A percentile compares a stretch with the other conserved stretches of the same genome.
These are phyloP conservation scores for Moricandia moricandioides DNA, from an alignment of 345 rosid genomes.

Conservation along the genomic window DNA sequence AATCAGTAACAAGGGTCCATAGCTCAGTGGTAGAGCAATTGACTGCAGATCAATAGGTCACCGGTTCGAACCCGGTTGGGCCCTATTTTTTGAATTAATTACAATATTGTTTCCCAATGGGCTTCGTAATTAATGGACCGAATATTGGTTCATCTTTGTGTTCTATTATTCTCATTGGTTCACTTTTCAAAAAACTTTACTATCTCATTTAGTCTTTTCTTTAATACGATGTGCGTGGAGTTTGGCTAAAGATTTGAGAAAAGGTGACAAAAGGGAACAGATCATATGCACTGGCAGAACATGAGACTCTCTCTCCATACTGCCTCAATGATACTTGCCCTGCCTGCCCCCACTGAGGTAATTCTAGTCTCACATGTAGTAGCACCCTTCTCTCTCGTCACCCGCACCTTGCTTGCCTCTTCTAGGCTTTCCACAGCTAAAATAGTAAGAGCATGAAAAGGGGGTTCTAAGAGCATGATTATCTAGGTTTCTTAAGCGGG, in stretches of 20 bases:
- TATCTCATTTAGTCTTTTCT: too few species aligned
- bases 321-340: slow-evolving; percentile 36
- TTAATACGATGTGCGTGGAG: too few species aligned
- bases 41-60: slow-evolving; percentile 90
- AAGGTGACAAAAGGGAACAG: slow-evolving; percentile 20
- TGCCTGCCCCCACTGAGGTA: slow-evolving; percentile 14
- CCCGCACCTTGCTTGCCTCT: slow-evolving; percentile 28
- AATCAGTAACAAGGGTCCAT: slow-evolving; percentile 60
- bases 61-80: slow-evolving; percentile 58
- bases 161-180: too few species aligned
- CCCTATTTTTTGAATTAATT: background rate
- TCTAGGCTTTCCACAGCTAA: background rate
- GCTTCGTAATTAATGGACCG: background rate
- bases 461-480: too few species aligned
- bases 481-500: too few species aligned
- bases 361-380: slow-evolving; percentile 25
- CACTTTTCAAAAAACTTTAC: too few species aligned
- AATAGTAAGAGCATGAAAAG: too few species aligned
- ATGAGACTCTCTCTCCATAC: slow-evolving; percentile 9
- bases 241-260: background rate
- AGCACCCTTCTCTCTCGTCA: slow-evolving; percentile 5
- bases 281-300: slow-evolving; percentile 35
- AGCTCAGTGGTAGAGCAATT: slow-evolving; percentile 95
- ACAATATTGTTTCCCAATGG: background rate
- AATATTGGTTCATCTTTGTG: too few species aligned